phyloP scores from a whole-genome alignment of 352 stramenopile genomes.

The Pythium aristosporum region DNA sequence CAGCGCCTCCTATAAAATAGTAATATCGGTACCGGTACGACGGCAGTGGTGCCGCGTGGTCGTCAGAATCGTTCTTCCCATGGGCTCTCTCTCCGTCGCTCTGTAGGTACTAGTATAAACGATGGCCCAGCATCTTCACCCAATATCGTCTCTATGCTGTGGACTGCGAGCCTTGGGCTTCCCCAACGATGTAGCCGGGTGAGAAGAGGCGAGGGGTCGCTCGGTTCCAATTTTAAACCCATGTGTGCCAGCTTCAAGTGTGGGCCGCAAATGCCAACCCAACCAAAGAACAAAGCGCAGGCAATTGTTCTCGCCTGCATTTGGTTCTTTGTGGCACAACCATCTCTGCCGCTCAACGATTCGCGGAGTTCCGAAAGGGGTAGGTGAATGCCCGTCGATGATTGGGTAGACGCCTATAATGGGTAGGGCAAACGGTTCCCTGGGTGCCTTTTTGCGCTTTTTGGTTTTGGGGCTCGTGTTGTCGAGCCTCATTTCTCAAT shows the following conservation, averaged over 20 bases:
- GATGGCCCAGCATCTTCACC: not conserved
- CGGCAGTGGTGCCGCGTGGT: not conserved
- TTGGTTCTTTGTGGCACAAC: not conserved
- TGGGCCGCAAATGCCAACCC: not conserved
- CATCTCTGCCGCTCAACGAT: not conserved
- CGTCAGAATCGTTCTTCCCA: not conserved
- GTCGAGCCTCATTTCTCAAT: constrained; percentile 41
- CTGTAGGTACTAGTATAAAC: not conserved
- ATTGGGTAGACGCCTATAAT: constrained; percentile 25
- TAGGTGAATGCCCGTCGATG: constrained; percentile 6
- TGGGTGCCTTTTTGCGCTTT: constrained; percentile 28
- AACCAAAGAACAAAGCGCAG: not conserved
- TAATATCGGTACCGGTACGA: not conserved
- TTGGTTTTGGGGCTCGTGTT: constrained; percentile 16
- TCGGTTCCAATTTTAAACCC: constrained; percentile 1
- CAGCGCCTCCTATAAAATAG: not conserved
- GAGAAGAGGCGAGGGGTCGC: not conserved
- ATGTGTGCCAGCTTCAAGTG: constrained; percentile 5
- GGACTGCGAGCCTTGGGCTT: not conserved
- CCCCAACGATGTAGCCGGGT: not conserved
- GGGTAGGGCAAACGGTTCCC: constrained; percentile 8
- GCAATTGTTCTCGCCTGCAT: not conserved
- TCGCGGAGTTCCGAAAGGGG: constrained; percentile 6
- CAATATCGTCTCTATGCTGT: not conserved
- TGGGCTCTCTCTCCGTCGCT: not conserved